Conservation (phyloP, 495 filamentous ascomycete species). For the Xylaria longipes region DNA sequence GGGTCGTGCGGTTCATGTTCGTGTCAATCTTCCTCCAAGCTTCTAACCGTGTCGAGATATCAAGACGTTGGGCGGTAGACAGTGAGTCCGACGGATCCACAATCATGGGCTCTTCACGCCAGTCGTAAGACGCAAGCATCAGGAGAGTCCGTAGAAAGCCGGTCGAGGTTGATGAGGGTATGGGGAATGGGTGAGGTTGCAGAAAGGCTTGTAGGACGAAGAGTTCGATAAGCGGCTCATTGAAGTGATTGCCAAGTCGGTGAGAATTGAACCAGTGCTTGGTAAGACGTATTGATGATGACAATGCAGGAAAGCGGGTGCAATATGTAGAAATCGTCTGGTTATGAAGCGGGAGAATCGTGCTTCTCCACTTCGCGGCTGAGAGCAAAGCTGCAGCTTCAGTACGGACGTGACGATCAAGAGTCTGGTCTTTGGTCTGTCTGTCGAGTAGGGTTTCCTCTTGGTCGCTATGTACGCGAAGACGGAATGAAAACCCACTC, state of each 20-base stretch:
- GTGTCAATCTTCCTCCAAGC: slow-evolving; percentile 88
- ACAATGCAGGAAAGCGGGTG: slow-evolving; percentile 81
- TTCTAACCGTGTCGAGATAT: slow-evolving; percentile 72
- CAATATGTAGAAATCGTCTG: slow-evolving; percentile 79
- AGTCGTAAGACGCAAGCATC: slow-evolving; percentile 87
- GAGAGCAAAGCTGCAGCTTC: slow-evolving; percentile 71
- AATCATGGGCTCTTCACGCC: slow-evolving; percentile 81
- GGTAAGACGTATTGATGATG: slow-evolving; percentile 82
- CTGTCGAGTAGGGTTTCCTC: slow-evolving; percentile 83
- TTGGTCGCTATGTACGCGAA: slow-evolving; percentile 80
- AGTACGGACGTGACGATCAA: slow-evolving; percentile 66
- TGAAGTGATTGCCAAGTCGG: slow-evolving; percentile 75
- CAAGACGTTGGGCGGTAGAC: slow-evolving; percentile 59
- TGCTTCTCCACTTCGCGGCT: slow-evolving; percentile 71
- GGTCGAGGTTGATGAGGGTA: slow-evolving; percentile 77
- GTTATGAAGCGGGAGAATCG: slow-evolving; percentile 76
- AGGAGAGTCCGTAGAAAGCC: slow-evolving; percentile 82
- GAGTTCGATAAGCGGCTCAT: slow-evolving; percentile 83
- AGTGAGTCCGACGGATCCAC: slow-evolving; percentile 70
- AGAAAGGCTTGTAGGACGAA: slow-evolving; percentile 76
- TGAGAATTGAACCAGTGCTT: slow-evolving; percentile 92
- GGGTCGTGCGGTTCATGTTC: slow-evolving; percentile 77
- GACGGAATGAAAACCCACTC: slow-evolving; percentile 68
- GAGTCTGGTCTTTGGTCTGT: slow-evolving; percentile 72
- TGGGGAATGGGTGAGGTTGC: slow-evolving; percentile 80